Evolutionary conservation across 129 eudicot species (phyloP).

Genomic region (Arctium lappa): DNA sequence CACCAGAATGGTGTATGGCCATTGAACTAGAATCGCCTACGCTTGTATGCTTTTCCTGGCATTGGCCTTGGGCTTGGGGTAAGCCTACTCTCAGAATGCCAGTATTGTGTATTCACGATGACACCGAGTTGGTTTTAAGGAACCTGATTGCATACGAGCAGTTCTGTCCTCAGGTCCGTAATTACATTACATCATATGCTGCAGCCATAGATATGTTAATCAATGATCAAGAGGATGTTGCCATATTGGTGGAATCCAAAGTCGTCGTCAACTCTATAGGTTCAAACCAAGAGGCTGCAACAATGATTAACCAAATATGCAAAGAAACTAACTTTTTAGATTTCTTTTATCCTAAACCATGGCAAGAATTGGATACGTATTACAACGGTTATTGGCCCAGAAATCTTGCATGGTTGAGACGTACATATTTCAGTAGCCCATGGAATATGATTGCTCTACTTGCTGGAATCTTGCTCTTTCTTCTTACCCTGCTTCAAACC

Average conservation of each 20-base stretch:
- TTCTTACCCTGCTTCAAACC: neutral
- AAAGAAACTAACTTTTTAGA: neutral
- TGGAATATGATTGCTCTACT: neutral
- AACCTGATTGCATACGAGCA: neutral
- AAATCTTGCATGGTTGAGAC: neutral
- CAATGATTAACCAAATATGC: neutral
- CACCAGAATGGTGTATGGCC: neutral
- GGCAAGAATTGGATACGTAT: neutral
- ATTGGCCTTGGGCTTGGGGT: neutral
- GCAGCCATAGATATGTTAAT: neutral
- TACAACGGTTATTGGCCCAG: neutral
- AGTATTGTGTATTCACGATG: neutral
- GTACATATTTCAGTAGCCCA: neutral
- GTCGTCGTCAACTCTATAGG: neutral
- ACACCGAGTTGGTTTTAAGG: neutral
- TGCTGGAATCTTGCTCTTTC: neutral
- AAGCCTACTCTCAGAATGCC: neutral
- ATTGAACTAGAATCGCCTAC: neutral
- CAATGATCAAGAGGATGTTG: neutral
- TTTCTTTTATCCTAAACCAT: neutral
- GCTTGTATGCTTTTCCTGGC: neutral
- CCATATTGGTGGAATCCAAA: neutral
- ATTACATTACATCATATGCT: constrained; percentile 1
- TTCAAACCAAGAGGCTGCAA: neutral
- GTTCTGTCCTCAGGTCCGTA: neutral